A percentile compares a stretch with the other conserved stretches of the same genome.
These are phyloP conservation scores for Aureobasidium mangrovei DNA, from an alignment of 2,329 filamentous ascomycete genomes.

Conservation along the genomic window DNA sequence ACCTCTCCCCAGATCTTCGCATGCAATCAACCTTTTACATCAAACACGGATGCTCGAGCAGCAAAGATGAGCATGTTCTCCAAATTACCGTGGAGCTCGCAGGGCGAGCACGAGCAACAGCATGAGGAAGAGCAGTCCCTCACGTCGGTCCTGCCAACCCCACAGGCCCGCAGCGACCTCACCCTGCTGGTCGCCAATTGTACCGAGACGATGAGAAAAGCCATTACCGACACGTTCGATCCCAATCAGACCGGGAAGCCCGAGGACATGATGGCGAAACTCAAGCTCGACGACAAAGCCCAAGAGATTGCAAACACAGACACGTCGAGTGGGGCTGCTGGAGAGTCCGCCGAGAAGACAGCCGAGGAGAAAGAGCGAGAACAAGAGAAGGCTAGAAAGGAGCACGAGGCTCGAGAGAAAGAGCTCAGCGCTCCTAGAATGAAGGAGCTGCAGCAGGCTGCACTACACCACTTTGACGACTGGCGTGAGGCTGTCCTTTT, in stretches of 20 bases:
- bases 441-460: conserved; percentile 59
- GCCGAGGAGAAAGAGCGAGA: conserved; percentile 23
- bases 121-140: conserved; percentile 30
- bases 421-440: conserved; percentile 45
- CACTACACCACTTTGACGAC: conserved; percentile 64
- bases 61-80: conserved; percentile 14
- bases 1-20: too few relatives aligned
- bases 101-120: conserved; percentile 11
- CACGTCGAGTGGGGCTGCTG: not conserved
- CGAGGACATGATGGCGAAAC: conserved; percentile 20
- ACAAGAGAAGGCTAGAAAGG: conserved; percentile 25
- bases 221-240: conserved; percentile 35
- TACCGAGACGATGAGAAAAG: conserved; percentile 38
- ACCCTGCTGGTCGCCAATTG: conserved; percentile 39
- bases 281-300: conserved; percentile 19
- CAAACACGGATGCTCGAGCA: too few relatives aligned
- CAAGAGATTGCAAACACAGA: not conserved
- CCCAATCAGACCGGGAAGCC: conserved; percentile 27
- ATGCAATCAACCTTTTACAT: too few relatives aligned
- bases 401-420: conserved; percentile 35
- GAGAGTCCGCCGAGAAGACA: conserved; percentile 18
- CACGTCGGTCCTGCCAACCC: conserved; percentile 37
- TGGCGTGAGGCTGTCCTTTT: conserved; percentile 67
- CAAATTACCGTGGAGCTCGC: conserved; percentile 11
- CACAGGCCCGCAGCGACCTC: conserved; percentile 35